Percentiles rank a stretch among this genome's conserved stretches.
These are phyloP conservation scores for Parastagonospora nodorum DNA, from an alignment of 2,329 filamentous ascomycete genomes.

Conservation along the genomic window DNA sequence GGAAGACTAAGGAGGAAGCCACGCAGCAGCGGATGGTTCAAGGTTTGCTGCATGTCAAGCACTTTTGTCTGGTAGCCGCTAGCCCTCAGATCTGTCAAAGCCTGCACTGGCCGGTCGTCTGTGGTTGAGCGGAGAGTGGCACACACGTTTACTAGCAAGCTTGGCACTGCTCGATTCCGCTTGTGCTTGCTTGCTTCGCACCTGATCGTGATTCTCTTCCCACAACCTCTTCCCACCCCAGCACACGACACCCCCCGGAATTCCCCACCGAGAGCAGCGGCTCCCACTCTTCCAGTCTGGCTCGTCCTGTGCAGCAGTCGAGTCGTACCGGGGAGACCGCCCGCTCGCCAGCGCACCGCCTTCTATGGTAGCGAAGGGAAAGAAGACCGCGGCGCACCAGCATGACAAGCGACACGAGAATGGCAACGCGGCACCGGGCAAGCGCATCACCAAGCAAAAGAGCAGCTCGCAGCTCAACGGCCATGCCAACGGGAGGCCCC, in stretches of 20 bases:
- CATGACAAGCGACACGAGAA: constrained; percentile 75
- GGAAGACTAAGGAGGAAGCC: no score
- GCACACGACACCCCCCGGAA: constrained; percentile 24
- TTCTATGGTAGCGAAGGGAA: constrained; percentile 56
- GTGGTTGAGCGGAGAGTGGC: not conserved
- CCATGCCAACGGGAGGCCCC: constrained; percentile 48
- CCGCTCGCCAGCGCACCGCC: constrained; percentile 36
- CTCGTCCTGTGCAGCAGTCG: constrained; percentile 51
- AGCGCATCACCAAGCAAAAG: constrained; percentile 62
- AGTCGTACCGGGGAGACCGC: constrained; percentile 46
- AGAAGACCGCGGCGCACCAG: constrained; percentile 52
- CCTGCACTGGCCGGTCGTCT: not conserved
- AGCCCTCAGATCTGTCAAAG: not conserved
- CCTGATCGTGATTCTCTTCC: constrained; percentile 10
- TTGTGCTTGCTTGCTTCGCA: constrained; percentile 11
- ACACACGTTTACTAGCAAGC: not conserved
- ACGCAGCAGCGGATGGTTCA: not conserved
- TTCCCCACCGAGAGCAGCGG: constrained; percentile 35
- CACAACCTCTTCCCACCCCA: constrained; percentile 15
- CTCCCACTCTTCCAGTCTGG: constrained; percentile 51
- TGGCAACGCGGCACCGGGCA: constrained; percentile 80
- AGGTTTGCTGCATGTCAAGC: not conserved
- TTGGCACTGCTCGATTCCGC: not conserved
- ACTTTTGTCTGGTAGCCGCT: not conserved
- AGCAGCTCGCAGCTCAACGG: constrained; percentile 53